Evolutionary conservation across 2,329 filamentous ascomycete species (phyloP).

Genomic region (Xylaria digitata): DNA sequence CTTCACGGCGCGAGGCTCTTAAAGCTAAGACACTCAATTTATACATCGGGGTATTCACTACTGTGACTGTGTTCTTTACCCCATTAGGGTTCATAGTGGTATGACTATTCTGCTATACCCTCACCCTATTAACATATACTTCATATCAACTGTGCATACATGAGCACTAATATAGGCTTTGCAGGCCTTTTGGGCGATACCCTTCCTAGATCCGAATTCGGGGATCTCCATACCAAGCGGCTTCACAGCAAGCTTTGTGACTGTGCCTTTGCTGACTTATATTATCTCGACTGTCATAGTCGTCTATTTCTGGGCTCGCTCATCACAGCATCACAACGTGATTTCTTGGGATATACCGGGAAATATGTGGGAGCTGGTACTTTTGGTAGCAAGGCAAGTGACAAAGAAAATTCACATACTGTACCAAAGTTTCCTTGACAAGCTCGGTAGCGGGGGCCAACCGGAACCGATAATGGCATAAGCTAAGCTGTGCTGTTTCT

Average conservation of each 20-base stretch:
- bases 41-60: slow-evolving; percentile 32
- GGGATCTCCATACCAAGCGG: slow-evolving; percentile 11
- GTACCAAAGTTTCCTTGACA: not conserved
- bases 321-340: slow-evolving; percentile 1
- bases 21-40: slow-evolving; percentile 37
- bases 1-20: slow-evolving; percentile 30
- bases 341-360: slow-evolving; percentile 5
- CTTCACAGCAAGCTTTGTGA: slow-evolving; percentile 29
- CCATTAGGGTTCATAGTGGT: slow-evolving; percentile 32
- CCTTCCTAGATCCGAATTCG: slow-evolving; percentile 22
- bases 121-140: too few relatives aligned
- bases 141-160: not conserved
- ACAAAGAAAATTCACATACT: not conserved
- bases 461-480: not conserved
- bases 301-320: slow-evolving; percentile 27
- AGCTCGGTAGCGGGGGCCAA: not conserved
- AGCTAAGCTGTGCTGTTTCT: too few relatives aligned
- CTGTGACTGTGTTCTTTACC: slow-evolving; percentile 35
- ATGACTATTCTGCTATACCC: too few relatives aligned
- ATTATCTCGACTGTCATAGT: slow-evolving; percentile 20
- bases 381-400: not conserved
- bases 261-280: slow-evolving; percentile 32
- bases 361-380: slow-evolving; percentile 1
- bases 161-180: not conserved
- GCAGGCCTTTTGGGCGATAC: slow-evolving; percentile 28